Evolutionary conservation across 257 asterid genomes (phyloP).

Genomic region (Jacaranda copaia): DNA sequence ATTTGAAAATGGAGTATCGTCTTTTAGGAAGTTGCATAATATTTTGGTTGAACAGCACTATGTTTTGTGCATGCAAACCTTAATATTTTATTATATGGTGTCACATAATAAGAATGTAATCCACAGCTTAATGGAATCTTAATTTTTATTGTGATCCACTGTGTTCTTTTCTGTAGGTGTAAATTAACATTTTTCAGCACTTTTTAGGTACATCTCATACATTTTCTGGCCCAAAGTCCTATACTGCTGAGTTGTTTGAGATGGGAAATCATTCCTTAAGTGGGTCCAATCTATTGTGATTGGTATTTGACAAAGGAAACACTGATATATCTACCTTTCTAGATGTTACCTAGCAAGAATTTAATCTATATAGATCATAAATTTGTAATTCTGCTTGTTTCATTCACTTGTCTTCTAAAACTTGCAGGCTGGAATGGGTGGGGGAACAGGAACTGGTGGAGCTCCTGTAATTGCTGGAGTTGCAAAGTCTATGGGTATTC

Average conservation of each 20-base stretch:
- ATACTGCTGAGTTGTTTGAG: constrained; percentile 13
- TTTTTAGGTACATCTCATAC: background rate
- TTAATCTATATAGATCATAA: constrained; percentile 3
- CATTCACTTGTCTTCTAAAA: constrained; percentile 30
- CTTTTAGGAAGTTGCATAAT: background rate
- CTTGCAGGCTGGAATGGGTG: constrained; percentile 99
- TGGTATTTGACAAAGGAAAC: constrained; percentile 3
- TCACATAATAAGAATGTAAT: constrained; percentile 1
- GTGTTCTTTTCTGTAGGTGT: background rate
- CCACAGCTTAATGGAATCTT: constrained; percentile 2
- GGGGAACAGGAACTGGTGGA: constrained; percentile 99
- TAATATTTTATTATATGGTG: background rate
- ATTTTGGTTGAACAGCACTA: background rate
- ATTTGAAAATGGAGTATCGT: background rate
- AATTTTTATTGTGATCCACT: background rate
- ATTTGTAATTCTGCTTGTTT: constrained; percentile 10
- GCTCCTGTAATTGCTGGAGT: constrained; percentile 97
- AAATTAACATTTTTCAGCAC: background rate
- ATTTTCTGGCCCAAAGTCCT: background rate
- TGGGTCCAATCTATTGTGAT: background rate
- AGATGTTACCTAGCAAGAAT: constrained; percentile 17
- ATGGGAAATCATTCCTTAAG: background rate
- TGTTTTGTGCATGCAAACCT: background rate
- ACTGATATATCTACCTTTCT: constrained; percentile 19
- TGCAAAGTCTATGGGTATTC: constrained; percentile 94